Conservation (phyloP, 148 eudicot species). For the Rhododendron griersonianum region DNA sequence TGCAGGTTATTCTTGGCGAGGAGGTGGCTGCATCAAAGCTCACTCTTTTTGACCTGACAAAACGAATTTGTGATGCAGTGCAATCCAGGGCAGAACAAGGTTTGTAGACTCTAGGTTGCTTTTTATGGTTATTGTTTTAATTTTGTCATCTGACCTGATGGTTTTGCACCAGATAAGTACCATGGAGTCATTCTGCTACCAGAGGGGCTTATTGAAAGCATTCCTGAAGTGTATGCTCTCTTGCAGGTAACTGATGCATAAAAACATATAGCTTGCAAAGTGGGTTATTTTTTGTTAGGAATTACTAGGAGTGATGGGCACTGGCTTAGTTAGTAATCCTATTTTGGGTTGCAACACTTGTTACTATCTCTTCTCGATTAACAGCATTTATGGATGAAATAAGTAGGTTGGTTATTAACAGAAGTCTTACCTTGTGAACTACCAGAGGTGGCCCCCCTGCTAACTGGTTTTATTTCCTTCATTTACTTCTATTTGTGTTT, state of each 20-base stretch:
- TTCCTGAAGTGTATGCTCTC: slow-evolving; percentile 96
- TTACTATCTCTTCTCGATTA: neutral
- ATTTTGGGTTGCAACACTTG: neutral
- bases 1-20: slow-evolving; percentile 89
- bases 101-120: slow-evolving; percentile 14
- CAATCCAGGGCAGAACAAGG: slow-evolving; percentile 90
- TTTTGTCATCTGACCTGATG: slow-evolving; percentile 14
- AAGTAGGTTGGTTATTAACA: neutral
- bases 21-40: slow-evolving; percentile 95
- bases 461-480: neutral
- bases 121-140: neutral
- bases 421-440: neutral
- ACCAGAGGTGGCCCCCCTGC: neutral
- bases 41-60: slow-evolving; percentile 85
- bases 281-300: neutral
- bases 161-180: slow-evolving; percentile 55
- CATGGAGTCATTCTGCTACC: slow-evolving; percentile 95
- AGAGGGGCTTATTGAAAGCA: slow-evolving; percentile 98
- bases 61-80: slow-evolving; percentile 97
- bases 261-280: neutral
- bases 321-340: neutral
- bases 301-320: neutral
- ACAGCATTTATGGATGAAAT: neutral
- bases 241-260: slow-evolving; percentile 52
- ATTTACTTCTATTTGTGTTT: neutral